phyloP scores from a whole-genome alignment of 225 moss, liverwort and hornwort genomes.

The Rhytidiadelphus loreus region DNA sequence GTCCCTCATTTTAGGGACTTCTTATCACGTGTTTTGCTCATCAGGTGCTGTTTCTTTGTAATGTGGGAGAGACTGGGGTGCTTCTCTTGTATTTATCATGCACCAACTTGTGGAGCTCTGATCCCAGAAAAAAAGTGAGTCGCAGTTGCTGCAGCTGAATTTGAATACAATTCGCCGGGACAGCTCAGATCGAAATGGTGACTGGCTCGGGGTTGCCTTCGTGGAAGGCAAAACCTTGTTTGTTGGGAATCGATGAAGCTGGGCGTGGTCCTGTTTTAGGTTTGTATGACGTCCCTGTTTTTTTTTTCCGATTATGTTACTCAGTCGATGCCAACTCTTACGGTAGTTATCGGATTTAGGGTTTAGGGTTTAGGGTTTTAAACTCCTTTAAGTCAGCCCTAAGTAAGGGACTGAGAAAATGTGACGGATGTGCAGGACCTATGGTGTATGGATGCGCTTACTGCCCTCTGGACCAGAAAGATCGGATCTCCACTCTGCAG shows the following conservation, averaged over 20 bases:
- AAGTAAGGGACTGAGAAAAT: background rate
- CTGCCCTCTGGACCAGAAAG: conserved; percentile 57
- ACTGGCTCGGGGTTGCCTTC: conserved; percentile 20
- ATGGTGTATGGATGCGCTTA: conserved; percentile 82
- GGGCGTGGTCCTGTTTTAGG: conserved; percentile 83
- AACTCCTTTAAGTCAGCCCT: background rate
- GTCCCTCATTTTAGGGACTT: background rate
- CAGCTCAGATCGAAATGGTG: conserved; percentile 18
- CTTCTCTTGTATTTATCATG: background rate
- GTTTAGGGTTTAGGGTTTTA: background rate
- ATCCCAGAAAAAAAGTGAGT: background rate
- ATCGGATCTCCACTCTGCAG: conserved; percentile 49
- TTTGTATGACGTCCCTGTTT: background rate
- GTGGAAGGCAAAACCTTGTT: conserved; percentile 49
- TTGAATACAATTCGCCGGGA: background rate
- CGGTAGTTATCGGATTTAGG: background rate
- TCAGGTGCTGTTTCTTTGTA: background rate
- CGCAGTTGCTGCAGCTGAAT: background rate
- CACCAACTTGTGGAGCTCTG: background rate
- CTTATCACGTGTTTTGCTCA: background rate
- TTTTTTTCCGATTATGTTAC: background rate
- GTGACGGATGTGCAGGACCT: conserved; percentile 33
- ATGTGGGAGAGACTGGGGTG: background rate
- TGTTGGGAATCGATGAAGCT: conserved; percentile 77
- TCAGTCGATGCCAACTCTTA: background rate